Conservation (phyloP, 139 green algal species). For the Penium margaritaceum region DNA sequence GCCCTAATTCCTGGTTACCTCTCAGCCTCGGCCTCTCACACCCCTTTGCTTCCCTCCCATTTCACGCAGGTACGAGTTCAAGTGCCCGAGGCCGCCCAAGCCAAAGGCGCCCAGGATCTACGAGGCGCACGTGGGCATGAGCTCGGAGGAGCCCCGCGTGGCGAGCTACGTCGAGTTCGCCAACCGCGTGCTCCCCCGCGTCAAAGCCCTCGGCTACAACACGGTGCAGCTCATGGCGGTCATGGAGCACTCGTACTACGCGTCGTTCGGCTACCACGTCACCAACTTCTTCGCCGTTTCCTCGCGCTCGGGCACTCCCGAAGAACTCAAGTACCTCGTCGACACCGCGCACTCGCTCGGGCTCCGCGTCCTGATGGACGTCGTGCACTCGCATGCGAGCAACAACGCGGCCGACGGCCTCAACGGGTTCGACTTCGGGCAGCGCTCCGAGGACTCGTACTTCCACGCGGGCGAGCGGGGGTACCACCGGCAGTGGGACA, state of each 20-base stretch:
- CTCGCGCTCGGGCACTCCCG: slow-evolving; percentile 70
- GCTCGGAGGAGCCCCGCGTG: slow-evolving; percentile 54
- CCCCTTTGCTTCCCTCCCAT: not conserved
- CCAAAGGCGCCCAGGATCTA: slow-evolving; percentile 75
- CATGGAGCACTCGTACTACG: slow-evolving; percentile 91
- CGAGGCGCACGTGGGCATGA: slow-evolving; percentile 95
- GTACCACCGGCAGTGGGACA: slow-evolving; percentile 88
- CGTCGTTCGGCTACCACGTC: slow-evolving; percentile 87
- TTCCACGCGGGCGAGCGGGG: slow-evolving; percentile 73
- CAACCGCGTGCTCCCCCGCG: slow-evolving; percentile 73
- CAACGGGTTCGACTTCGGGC: slow-evolving; percentile 79
- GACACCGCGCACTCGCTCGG: slow-evolving; percentile 84
- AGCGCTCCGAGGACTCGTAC: slow-evolving; percentile 66
- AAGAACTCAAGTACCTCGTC: slow-evolving; percentile 77
- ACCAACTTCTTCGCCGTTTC: slow-evolving; percentile 82
- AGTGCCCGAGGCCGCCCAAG: slow-evolving; percentile 55
- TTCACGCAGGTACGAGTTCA: slow-evolving; percentile 43
- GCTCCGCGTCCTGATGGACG: slow-evolving; percentile 80
- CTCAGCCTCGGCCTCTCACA: not conserved
- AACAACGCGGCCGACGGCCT: slow-evolving; percentile 81
- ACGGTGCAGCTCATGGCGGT: slow-evolving; percentile 69
- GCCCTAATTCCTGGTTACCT: not conserved
- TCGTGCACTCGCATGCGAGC: slow-evolving; percentile 84
- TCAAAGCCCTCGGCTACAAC: slow-evolving; percentile 78
- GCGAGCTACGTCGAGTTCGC: slow-evolving; percentile 78